Conservation (phyloP, 1,284 basidiomycete species). For the Puccinia hordei region DNA sequence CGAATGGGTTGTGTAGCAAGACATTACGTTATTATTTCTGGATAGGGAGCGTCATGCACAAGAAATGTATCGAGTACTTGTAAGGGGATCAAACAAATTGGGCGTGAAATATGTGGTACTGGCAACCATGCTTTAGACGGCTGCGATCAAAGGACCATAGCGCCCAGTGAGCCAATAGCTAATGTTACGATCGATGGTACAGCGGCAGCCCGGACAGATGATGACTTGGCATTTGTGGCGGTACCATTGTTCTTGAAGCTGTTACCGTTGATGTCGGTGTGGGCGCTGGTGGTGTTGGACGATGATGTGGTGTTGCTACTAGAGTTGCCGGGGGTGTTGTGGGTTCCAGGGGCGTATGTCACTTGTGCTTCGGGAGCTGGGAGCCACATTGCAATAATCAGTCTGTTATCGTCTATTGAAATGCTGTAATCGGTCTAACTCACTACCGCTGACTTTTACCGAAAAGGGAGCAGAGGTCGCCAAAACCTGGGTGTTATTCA, state of each 20-base stretch:
- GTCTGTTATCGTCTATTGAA: neutral
- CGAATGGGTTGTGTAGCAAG: neutral
- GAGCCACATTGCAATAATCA: neutral
- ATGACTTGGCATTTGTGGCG: slow-evolving; percentile 15
- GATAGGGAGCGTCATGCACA: too few species aligned
- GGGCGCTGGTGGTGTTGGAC: neutral
- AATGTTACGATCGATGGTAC: neutral
- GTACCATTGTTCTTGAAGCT: slow-evolving; percentile 12
- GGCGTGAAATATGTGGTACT: too few species aligned
- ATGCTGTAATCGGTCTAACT: slow-evolving; percentile 1
- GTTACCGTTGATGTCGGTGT: slow-evolving; percentile 7
- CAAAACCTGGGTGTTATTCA: slow-evolving; percentile 36
- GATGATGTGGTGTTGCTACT: neutral
- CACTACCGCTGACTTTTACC: slow-evolving; percentile 38
- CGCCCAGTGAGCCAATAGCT: neutral
- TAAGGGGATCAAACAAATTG: neutral
- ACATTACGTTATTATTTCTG: too few species aligned
- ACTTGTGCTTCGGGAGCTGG: slow-evolving; percentile 5
- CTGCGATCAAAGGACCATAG: neutral
- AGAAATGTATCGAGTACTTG: neutral
- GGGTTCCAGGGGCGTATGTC: slow-evolving; percentile 4
- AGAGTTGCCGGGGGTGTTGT: neutral
- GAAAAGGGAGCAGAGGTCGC: slow-evolving; percentile 46
- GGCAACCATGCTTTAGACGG: neutral
- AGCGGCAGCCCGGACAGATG: neutral